A percentile compares a stretch with the other conserved stretches of the same genome.
phyloP scores from a whole-genome alignment of 2,329 filamentous ascomycete genomes.

The Fulvia fulva region DNA sequence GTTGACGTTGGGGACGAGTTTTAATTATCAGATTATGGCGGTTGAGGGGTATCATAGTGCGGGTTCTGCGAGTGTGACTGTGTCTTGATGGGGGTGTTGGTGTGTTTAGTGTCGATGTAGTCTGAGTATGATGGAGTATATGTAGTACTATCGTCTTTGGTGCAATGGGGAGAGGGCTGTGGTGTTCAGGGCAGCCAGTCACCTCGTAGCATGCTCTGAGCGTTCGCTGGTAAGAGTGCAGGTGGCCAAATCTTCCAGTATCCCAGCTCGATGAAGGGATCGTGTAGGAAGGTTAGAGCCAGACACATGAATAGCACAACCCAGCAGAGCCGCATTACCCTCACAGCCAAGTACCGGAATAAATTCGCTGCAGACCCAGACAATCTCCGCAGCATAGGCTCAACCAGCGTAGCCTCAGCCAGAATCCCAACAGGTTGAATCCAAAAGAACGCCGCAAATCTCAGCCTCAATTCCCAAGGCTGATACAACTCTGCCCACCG shows the following conservation, averaged over 20 bases:
- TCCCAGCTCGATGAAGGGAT: conserved; percentile 26
- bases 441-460: conserved; percentile 28
- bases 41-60: conserved; percentile 12
- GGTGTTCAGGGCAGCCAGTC: conserved; percentile 5
- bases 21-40: conserved; percentile 17
- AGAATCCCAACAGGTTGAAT: conserved; percentile 28
- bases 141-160: not conserved
- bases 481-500: conserved; percentile 9
- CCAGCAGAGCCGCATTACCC: conserved; percentile 6
- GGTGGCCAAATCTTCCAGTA: conserved; percentile 28
- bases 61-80: conserved; percentile 10
- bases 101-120: too few species aligned
- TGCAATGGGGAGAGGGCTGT: too few species aligned
- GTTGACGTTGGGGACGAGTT: conserved; percentile 5
- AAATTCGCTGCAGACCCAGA: not conserved
- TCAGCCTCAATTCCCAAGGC: conserved; percentile 14
- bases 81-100: not conserved
- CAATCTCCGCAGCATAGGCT: not conserved
- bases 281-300: conserved; percentile 20
- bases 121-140: too few species aligned
- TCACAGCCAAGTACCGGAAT: not conserved
- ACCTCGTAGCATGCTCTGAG: not conserved
- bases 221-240: not conserved
- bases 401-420: conserved; percentile 18
- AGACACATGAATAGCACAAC: conserved; percentile 21